Evolutionary conservation across 148 eudicot species (phyloP).

Genomic region (Fagopyrum tataricum): DNA sequence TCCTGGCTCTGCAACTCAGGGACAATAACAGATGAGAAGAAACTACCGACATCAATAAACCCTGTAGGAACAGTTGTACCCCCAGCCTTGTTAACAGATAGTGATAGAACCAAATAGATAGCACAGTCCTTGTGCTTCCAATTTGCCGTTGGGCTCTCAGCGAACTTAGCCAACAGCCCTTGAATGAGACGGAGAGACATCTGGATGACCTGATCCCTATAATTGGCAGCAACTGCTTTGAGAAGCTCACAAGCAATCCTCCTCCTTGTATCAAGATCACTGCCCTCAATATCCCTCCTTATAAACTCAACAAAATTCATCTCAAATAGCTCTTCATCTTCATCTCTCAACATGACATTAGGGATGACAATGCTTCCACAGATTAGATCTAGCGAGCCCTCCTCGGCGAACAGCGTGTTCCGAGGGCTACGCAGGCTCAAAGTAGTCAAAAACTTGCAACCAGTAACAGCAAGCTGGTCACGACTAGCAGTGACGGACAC

Average conservation of each 20-base stretch:
- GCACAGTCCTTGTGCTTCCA: conserved; percentile 98
- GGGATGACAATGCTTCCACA: conserved; percentile 84
- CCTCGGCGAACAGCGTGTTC: conserved; percentile 49
- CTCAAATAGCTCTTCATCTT: conserved; percentile 92
- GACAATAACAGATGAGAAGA: conserved; percentile 65
- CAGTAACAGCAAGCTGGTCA: conserved; percentile 81
- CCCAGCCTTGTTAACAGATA: conserved; percentile 64
- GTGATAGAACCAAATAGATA: conserved; percentile 81
- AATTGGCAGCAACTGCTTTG: conserved; percentile 73
- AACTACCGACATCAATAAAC: conserved; percentile 69
- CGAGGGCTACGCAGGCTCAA: conserved; percentile 78
- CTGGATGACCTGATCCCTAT: conserved; percentile 65
- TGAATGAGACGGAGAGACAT: conserved; percentile 60
- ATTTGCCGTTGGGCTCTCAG: conserved; percentile 58
- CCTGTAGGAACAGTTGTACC: conserved; percentile 70
- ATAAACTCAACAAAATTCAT: conserved; percentile 89
- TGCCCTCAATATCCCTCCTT: conserved; percentile 94
- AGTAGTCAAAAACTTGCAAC: conserved; percentile 72
- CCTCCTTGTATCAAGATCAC: conserved; percentile 94
- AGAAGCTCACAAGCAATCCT: conserved; percentile 97
- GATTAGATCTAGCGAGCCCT: conserved; percentile 72
- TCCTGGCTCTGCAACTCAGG: conserved; percentile 84
- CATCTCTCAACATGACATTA: conserved; percentile 88
- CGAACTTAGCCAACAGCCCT: conserved; percentile 49
- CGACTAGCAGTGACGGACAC: conserved; percentile 61